phyloP scores from a whole-genome alignment of 2,329 filamentous ascomycete genomes.

The Aureobasidium musti region DNA sequence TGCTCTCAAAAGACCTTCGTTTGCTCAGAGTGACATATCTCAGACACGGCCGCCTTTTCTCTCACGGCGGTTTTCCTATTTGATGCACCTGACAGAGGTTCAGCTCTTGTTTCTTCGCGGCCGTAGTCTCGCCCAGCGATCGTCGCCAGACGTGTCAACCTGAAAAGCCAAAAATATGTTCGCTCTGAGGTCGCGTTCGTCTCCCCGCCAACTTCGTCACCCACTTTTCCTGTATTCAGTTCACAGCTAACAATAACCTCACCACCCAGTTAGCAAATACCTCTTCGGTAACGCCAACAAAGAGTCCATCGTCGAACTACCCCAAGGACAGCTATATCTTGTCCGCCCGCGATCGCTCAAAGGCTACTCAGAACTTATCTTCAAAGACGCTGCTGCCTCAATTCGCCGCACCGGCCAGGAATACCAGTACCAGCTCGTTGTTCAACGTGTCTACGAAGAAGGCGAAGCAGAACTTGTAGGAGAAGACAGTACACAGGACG shows the following conservation, averaged over 20 bases:
- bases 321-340: conserved; percentile 95
- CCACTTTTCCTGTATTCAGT: conserved; percentile 17
- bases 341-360: conserved; percentile 94
- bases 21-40: conserved; percentile 7
- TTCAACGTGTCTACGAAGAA: conserved; percentile 96
- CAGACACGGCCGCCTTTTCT: conserved; percentile 2
- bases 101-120: neutral
- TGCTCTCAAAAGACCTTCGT: conserved; percentile 21
- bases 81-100: conserved; percentile 18
- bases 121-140: conserved; percentile 1
- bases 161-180: conserved; percentile 30
- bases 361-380: conserved; percentile 95
- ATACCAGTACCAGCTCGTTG: conserved; percentile 94
- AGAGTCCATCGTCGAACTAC: conserved; percentile 90
- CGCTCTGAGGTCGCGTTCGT: conserved; percentile 32
- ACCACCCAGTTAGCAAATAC: conserved; percentile 62
- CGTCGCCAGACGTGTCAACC: conserved; percentile 7
- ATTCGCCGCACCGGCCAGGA: conserved; percentile 93
- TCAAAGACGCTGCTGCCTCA: conserved; percentile 91
- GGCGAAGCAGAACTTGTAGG: conserved; percentile 89
- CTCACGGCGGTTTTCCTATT: neutral
- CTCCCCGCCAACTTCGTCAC: conserved; percentile 31
- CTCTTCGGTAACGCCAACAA: conserved; percentile 87
- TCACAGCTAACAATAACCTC: conserved; percentile 5
- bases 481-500: conserved; percentile 81